These are phyloP conservation scores for Kwoniella newhampshirensis DNA, from an alignment of 768 basidiomycete species.

Conservation along the genomic window DNA sequence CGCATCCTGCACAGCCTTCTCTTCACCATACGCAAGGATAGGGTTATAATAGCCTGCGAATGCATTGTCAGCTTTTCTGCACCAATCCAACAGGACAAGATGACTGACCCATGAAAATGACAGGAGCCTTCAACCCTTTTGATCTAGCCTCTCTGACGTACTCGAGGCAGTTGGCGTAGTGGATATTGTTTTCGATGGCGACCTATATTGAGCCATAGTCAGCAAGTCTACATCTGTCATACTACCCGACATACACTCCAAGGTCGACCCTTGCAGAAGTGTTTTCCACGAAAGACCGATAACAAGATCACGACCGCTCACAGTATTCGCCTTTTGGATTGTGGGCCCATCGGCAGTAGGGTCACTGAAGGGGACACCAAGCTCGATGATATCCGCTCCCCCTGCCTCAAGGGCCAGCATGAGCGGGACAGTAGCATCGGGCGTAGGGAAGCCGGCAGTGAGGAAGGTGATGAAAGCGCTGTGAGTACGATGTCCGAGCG, in stretches of 20 bases:
- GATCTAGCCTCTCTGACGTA: slow-evolving; percentile 73
- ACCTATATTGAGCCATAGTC: slow-evolving; percentile 59
- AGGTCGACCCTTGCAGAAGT: too few species aligned
- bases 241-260: background rate
- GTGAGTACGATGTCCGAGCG: background rate
- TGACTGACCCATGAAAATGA: slow-evolving; percentile 84
- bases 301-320: slow-evolving; percentile 54
- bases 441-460: slow-evolving; percentile 86
- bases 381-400: slow-evolving; percentile 90
- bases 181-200: slow-evolving; percentile 75
- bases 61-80: too few species aligned
- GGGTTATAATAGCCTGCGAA: slow-evolving; percentile 99
- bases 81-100: background rate
- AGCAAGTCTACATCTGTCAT: background rate
- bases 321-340: slow-evolving; percentile 92
- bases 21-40: slow-evolving; percentile 89
- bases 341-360: slow-evolving; percentile 93
- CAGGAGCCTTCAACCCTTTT: slow-evolving; percentile 78
- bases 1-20: slow-evolving; percentile 87
- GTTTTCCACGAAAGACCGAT: background rate
- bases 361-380: slow-evolving; percentile 94
- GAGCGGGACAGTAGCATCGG: slow-evolving; percentile 76
- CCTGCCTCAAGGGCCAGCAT: slow-evolving; percentile 90
- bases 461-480: slow-evolving; percentile 68
- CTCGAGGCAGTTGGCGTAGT: slow-evolving; percentile 71